These are phyloP conservation scores for Atkinsonella hypoxylon DNA, from an alignment of 2,329 filamentous ascomycete genomes.

Conservation along the genomic window DNA sequence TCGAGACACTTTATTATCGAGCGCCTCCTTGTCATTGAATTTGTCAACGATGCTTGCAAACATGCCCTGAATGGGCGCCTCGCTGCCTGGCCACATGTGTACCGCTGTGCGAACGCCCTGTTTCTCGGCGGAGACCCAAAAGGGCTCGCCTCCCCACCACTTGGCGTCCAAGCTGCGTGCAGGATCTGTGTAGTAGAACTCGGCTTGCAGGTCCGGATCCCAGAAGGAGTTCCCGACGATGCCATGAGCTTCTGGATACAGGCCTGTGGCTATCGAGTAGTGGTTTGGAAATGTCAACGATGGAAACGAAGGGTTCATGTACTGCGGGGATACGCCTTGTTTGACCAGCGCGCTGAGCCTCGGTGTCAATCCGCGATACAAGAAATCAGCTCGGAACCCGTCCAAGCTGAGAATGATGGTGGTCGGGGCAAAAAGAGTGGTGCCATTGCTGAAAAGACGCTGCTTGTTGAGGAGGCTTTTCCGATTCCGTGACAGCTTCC, in stretches of 20 bases:
- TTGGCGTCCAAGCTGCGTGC: conserved; percentile 64
- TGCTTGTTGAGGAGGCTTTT: conserved; percentile 20
- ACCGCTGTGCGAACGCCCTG: conserved; percentile 69
- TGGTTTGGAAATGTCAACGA: conserved; percentile 96
- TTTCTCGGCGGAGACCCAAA: conserved; percentile 87
- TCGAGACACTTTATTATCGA: conserved; percentile 64
- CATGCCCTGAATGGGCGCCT: conserved; percentile 66
- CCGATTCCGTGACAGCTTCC: conserved; percentile 42
- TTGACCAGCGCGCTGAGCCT: conserved; percentile 66
- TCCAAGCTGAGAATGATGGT: conserved; percentile 91
- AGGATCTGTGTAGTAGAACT: conserved; percentile 82
- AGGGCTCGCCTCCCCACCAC: conserved; percentile 91
- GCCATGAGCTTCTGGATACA: conserved; percentile 88
- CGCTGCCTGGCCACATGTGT: conserved; percentile 98
- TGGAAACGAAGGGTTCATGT: conserved; percentile 90
- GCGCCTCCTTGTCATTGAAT: conserved; percentile 65
- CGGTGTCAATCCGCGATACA: conserved; percentile 73
- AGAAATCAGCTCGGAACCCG: conserved; percentile 89
- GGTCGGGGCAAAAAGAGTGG: conserved; percentile 77
- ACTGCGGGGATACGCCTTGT: conserved; percentile 77
- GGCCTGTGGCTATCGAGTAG: conserved; percentile 81
- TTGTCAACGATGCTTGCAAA: conserved; percentile 75
- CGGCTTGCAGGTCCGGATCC: conserved; percentile 63
- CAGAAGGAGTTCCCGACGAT: conserved; percentile 92
- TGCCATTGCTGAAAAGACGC: conserved; percentile 60